Base-by-base conservation (phyloP, 805 yeast species). In the Starmerella bombicola region DNA sequence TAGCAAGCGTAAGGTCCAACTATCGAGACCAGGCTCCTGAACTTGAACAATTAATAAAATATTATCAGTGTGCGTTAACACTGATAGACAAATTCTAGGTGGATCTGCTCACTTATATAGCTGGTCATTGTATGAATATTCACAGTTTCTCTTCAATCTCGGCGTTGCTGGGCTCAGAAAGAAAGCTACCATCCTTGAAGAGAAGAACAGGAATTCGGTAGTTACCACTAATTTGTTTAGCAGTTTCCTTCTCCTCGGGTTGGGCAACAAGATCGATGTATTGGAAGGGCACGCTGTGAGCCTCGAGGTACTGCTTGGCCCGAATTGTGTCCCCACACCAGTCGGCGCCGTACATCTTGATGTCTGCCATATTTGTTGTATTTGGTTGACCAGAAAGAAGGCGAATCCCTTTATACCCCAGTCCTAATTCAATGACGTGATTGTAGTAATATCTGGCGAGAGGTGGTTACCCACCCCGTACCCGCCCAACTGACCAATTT, bases 1-100 rank as follows among this genome's bases (percentile, higher is more conserved):
- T 49, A 80, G 80, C 30, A 49, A 48, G 31, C 55, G 49, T 17
- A 52, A 50, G 35, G 41, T 38, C 17, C 46, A 42, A 31, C 21
- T 52, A 15, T 45, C 41, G 13, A 19, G 33, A 16, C 39, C 33
- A 2, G 22, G 10, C 17, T 16, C n/a, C 4, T 15, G 22, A 22
- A 5, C 18, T 4, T 8, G 28, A 18, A 13, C 28, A 24, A 24
- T 24, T 13, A 24, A 24, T 24, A 24, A 24, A 24, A 24, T n/a
- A n/a, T n/a, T n/a, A n/a, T n/a, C n/a, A n/a, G n/a, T n/a, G n/a
- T n/a, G n/a, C n/a, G n/a, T n/a, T n/a, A n/a, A n/a, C n/a, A n/a
- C n/a, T n/a, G n/a, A n/a, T n/a, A n/a, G n/a, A n/a, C n/a, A n/a
- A n/a, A n/a, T n/a, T n/a, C n/a, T n/a, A n/a, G n/a, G n/a, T n/a